A percentile compares a stretch with the other conserved stretches of the same genome.
phyloP scores from a whole-genome alignment of 768 basidiomycete species.

The Mycena pura region DNA sequence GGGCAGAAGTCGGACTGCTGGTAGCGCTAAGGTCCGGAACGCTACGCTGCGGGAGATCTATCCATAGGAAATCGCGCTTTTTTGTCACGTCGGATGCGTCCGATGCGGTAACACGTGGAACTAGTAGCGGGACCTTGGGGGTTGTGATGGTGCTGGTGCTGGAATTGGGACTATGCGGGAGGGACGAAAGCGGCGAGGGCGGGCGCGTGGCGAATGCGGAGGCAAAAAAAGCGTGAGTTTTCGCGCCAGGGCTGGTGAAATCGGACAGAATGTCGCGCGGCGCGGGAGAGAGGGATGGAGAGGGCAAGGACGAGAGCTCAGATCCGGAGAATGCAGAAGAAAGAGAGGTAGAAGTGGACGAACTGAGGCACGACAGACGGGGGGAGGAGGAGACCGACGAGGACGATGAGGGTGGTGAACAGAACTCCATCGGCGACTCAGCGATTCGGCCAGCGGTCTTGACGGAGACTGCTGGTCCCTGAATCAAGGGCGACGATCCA shows the following conservation, averaged over 20 bases:
- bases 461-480: too few relatives aligned
- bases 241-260: conserved; percentile 33
- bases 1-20: conserved; percentile 11
- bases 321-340: conserved; percentile 26
- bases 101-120: conserved; percentile 14
- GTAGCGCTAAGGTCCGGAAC: conserved; percentile 14
- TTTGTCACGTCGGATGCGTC: background rate
- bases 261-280: conserved; percentile 22
- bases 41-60: conserved; percentile 9
- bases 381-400: conserved; percentile 26
- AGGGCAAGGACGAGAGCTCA: conserved; percentile 23
- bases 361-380: conserved; percentile 23
- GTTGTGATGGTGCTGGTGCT: conserved; percentile 25
- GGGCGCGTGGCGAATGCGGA: conserved; percentile 50
- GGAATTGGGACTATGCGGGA: conserved; percentile 29
- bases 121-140: conserved; percentile 30
- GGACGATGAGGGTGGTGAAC: conserved; percentile 26
- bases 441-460: background rate
- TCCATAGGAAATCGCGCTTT: conserved; percentile 22
- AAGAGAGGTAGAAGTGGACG: conserved; percentile 26
- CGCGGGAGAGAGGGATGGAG: conserved; percentile 23
- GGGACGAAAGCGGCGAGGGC: conserved; percentile 44
- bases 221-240: conserved; percentile 58
- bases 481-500: background rate
- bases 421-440: conserved; percentile 17